Base-by-base conservation (phyloP, 305 asterid genomes). In the Fraxinus latifolia region DNA sequence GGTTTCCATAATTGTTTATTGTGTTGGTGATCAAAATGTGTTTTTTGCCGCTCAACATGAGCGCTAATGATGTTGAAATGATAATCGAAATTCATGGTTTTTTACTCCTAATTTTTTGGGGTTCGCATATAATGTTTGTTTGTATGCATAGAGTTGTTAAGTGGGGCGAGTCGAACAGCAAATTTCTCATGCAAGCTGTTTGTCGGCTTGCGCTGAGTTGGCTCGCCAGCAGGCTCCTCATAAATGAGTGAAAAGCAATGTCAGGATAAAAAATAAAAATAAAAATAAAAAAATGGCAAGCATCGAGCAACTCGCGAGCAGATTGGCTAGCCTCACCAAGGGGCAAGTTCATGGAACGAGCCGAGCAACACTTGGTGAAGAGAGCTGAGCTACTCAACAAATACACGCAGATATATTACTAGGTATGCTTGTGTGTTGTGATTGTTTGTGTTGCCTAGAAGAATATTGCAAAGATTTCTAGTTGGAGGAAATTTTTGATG, bases 1-100 rank as follows among this genome's bases (percentile, higher is more conserved):
- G 44, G 3, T 55, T 60, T 58, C 68, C 67, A 67, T 32, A 76
- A 1, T 44, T 62, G 77, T 76, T 76, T 33, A 84, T 80, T 80
- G 78, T 77, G 70, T 79, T 76, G 42, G 78, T 80, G 8, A 17
- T 65, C 7, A 71, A 34, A 60, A 12, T 44, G 44, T 37, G 44
- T 23, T 76, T 29, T 8, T 77, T 8, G 78, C 78, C 39, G 17
- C 55, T 23, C 29, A 8, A 50, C 23, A 15, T 25, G 21, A 55
- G 33, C 17, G 17, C 5, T 7, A 67, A 9, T 70, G 29, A 53
- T 71, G 58, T 23, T 62, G 80, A 39, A 78, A 5, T 29, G 77
- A 71, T 39, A 42, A 37, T 19, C 27, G 17, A 33, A 47, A 29
- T 68, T 76, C 8, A 62, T 31, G 36, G 36, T 1, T 77, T 12